Evolutionary conservation across 257 asterid species (phyloP).

Genomic region (Nicotiana tabacum): DNA sequence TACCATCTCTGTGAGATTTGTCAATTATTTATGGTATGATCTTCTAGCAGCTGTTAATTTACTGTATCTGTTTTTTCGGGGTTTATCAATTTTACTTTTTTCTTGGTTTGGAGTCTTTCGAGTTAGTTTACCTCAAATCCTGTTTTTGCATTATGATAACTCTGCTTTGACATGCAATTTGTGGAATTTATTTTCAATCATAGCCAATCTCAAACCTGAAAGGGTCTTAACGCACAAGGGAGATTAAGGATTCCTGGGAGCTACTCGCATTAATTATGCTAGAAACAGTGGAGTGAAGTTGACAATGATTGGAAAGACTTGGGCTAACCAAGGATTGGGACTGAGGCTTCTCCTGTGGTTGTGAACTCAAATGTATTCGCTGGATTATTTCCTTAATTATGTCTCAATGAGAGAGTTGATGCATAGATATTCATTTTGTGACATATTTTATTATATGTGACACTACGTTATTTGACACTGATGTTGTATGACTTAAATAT

Average conservation of each 20-base stretch:
- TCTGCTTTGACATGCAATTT: background rate
- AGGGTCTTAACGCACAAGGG: background rate
- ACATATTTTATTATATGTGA: background rate
- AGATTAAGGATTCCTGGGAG: background rate
- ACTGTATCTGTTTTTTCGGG: background rate
- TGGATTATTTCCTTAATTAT: background rate
- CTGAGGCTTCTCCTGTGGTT: background rate
- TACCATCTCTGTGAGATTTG: background rate
- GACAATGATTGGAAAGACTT: background rate
- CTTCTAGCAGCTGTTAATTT: background rate
- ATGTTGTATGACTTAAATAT: background rate
- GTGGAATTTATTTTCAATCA: background rate
- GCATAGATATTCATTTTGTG: background rate
- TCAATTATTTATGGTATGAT: background rate
- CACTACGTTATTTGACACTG: background rate
- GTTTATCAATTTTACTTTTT: background rate
- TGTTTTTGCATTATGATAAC: background rate
- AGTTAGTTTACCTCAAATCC: background rate
- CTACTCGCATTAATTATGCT: background rate
- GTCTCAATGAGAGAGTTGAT: background rate
- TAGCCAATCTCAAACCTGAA: background rate
- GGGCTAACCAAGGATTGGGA: background rate
- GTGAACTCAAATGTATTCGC: background rate
- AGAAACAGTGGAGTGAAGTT: background rate
- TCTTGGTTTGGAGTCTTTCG: background rate